Percentiles rank a stretch among this genome's conserved stretches.
These are phyloP conservation scores for Colletotrichum godetiae DNA, from an alignment of 2,329 filamentous ascomycete species.

Conservation along the genomic window DNA sequence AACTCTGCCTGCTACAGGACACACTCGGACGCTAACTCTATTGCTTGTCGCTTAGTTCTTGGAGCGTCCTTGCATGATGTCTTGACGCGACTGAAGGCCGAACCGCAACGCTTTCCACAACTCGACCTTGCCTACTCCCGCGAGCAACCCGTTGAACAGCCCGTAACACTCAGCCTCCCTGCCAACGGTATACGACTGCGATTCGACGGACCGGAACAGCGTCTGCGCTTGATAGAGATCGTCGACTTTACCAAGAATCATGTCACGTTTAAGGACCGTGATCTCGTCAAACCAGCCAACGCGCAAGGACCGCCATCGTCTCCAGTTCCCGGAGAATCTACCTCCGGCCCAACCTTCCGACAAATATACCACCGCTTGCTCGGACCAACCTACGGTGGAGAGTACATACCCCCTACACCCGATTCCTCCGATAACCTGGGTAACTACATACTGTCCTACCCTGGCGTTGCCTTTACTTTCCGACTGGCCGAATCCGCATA, in stretches of 20 bases:
- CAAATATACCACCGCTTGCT: conserved; percentile 95
- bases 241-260: conserved; percentile 88
- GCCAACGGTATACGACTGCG: conserved; percentile 89
- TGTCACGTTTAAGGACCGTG: conserved; percentile 82
- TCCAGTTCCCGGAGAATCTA: conserved; percentile 42
- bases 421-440: conserved; percentile 68
- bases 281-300: conserved; percentile 75
- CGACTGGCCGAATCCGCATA: conserved; percentile 80
- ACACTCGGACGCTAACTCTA: conserved; percentile 34
- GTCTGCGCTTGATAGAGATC: conserved; percentile 90
- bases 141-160: conserved; percentile 78
- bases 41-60: conserved; percentile 68
- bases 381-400: conserved; percentile 92
- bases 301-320: conserved; percentile 44
- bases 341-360: conserved; percentile 79
- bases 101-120: conserved; percentile 83
- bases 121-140: conserved; percentile 86
- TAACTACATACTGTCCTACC: conserved; percentile 92
- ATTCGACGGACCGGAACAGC: conserved; percentile 94
- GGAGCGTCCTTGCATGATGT: conserved; percentile 93
- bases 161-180: conserved; percentile 80
- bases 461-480: conserved; percentile 94
- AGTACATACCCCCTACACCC: conserved; percentile 78
- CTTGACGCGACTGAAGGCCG: conserved; percentile 86
- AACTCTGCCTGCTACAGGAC: conserved; percentile 28